Percentiles rank a stretch among this genome's conserved stretches.
Conservation (phyloP, 768 basidiomycete genomes). For the Amanita pseudoporphyria region DNA sequence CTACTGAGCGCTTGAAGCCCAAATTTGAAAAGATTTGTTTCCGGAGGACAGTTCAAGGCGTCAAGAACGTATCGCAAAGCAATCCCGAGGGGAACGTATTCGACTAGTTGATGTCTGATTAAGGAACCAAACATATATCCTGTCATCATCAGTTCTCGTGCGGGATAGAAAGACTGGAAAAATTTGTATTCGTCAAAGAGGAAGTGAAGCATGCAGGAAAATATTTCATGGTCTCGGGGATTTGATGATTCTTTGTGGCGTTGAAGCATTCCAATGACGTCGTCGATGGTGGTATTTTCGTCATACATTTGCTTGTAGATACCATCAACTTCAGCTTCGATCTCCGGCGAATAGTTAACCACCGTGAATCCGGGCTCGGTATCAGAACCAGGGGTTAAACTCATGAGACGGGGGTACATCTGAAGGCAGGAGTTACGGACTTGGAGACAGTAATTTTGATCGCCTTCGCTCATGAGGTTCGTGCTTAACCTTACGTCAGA, state of each 20-base stretch:
- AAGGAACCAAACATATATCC: conserved; percentile 94
- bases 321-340: conserved; percentile 86
- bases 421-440: conserved; percentile 90
- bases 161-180: conserved; percentile 93
- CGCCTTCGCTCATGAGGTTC: conserved; percentile 62
- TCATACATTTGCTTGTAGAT: conserved; percentile 99
- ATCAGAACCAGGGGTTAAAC: conserved; percentile 76
- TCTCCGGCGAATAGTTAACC: conserved; percentile 78
- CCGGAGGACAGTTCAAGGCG: conserved; percentile 82
- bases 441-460: conserved; percentile 82
- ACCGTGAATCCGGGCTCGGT: conserved; percentile 88
- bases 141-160: conserved; percentile 91
- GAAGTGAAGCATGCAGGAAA: conserved; percentile 99
- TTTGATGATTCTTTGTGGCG: conserved; percentile 77
- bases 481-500: conserved; percentile 34
- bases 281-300: conserved; percentile 88
- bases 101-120: conserved; percentile 88
- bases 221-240: conserved; percentile 86
- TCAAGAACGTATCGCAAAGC: conserved; percentile 96
- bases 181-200: conserved; percentile 99
- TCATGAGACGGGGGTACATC: conserved; percentile 95
- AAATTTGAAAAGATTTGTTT: conserved; percentile 92
- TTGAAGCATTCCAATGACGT: conserved; percentile 84
- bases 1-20: conserved; percentile 84
- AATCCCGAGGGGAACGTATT: conserved; percentile 90